phyloP scores from a whole-genome alignment of 352 stramenopile species.

The Phytophthora europaea region DNA sequence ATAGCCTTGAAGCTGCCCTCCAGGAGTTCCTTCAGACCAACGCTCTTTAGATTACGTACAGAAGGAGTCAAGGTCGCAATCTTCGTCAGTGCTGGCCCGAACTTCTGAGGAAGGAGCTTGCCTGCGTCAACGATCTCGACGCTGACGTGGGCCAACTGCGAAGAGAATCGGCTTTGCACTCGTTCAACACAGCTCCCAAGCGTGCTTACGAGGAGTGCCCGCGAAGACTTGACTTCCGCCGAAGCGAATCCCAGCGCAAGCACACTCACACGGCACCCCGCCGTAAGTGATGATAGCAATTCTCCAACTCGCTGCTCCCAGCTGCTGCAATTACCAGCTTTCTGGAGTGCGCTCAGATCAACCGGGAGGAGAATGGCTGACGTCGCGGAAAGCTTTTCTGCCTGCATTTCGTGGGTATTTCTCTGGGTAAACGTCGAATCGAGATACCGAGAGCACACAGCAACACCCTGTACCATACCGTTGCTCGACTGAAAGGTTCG shows the following conservation, averaged over 20 bases:
- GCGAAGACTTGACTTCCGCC: slow-evolving; percentile 33
- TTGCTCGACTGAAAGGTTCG: slow-evolving; percentile 36
- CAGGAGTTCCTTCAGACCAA: slow-evolving; percentile 56
- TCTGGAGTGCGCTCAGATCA: slow-evolving; percentile 54
- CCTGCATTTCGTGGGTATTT: slow-evolving; percentile 28
- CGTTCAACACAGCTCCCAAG: slow-evolving; percentile 44
- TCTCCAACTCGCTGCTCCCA: slow-evolving; percentile 59
- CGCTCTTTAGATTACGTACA: slow-evolving; percentile 32
- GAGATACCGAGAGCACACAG: slow-evolving; percentile 74
- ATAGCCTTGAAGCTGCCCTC: slow-evolving; percentile 43
- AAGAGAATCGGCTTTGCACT: slow-evolving; percentile 30
- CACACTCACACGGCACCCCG: slow-evolving; percentile 43
- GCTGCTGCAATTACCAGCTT: slow-evolving; percentile 35
- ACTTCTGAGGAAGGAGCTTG: slow-evolving; percentile 31
- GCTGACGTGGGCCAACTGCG: slow-evolving; percentile 31
- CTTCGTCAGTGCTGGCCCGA: slow-evolving; percentile 42
- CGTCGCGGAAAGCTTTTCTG: slow-evolving; percentile 52
- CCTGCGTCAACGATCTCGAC: slow-evolving; percentile 38
- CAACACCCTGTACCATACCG: slow-evolving; percentile 28
- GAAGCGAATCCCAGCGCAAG: slow-evolving; percentile 56
- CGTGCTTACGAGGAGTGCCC: slow-evolving; percentile 24
- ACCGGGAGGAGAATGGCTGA: slow-evolving; percentile 70
- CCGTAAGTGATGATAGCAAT: slow-evolving; percentile 45
- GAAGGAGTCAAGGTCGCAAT: slow-evolving; percentile 35
- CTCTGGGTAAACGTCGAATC: slow-evolving; percentile 42